Evolutionary conservation across 306 rosid genomes (phyloP), one percentile per base, ranked within the genome.

Genomic region (Vicia faba): DNA sequence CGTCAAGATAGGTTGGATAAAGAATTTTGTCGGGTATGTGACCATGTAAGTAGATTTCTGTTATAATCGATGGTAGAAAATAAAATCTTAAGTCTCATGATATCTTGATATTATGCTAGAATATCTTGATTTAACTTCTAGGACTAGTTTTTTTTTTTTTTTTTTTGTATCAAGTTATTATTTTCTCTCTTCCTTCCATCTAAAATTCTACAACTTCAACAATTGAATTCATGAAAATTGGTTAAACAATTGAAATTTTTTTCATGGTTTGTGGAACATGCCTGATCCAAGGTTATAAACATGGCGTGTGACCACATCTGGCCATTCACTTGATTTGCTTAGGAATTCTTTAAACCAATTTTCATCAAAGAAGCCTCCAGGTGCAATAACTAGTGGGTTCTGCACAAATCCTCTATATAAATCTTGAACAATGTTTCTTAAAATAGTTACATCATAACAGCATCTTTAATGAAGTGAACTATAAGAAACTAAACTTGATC

Each of bases 221-320:
- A 26, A 26, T 26, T 3, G 3, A 2, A 44, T 53, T 71, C 51
- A 8, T 38, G 50, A 38, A 41, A 44, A 36, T 18, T 55, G 18
- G 10, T 7, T 1, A 46, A 39, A 67, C 55, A 67, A n/a, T n/a
- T 13, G 14, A 65, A 54, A 26, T 1, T 26, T 64, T 11, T 39
- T 19, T 59, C 53, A 18, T 20, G 49, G 28, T 70, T 33, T 39
- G 23, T 9, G 40, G 29, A 48, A 45, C 39, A 31, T 78, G 85
- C 99, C 99, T 85, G 96, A 73, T 15, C 99, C 99, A 49, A 93
- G 88, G 79, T 90, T 88, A 71, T 93, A 93, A 69, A 93, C 86
- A 71, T 88, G 99, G 83, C 86, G 99, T 29, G 89, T 77, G 70
- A 84, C 69, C 43, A 78, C 89, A 75, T 88, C 86, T 10, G 79